Evolutionary conservation across 2,329 filamentous ascomycete genomes (phyloP), one percentile per base, ranked within the genome.

Genomic region (Penicillium sp.): DNA sequence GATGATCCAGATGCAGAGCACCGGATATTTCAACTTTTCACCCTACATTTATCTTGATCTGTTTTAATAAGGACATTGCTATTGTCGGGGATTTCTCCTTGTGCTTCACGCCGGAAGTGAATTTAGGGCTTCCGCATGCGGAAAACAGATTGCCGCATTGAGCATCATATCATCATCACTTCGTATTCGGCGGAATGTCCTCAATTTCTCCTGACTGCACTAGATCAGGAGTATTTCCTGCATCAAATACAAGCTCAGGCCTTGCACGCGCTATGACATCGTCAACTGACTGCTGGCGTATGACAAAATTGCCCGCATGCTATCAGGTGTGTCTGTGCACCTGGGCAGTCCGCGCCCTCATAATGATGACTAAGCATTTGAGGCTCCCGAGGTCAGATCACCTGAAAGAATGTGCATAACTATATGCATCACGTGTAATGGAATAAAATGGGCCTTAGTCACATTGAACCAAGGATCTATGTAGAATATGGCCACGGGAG

Each of bases 51-150:
- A 32, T 31, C 45, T 44, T 43, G 11, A 10, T 50, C 29, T 7
- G 42, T 53, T 57, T 14, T 31, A 16, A 42, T 29, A 48, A 20
- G 20, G 6, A 51, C 14, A 42, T 55, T 29, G 49, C 57, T 26
- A 48, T 61, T 57, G 45, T 58, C 55, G 46, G 54, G 46, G 45
- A 32, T 39, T 29, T 50, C 39, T 52, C 49, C 55, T 39, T 56
- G 50, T 47, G 46, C 32, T 57, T 49, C 26, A 22, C 9, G 48
- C 60, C 60, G 61, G 50, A 62, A 58, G 42, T 55, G 31, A 49
- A 38, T 57, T 42, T 22, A 57, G 51, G 50, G 56, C 39, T 49
- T 63, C 68, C 67, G 68, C 67, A 69, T 68, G 59, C 68, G 66
- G 67, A 56, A 59, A 56, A 9, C 18, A 29, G 31, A 47, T 62